Conservation (phyloP, 306 rosid genomes). For the Fragaria iinumae region DNA sequence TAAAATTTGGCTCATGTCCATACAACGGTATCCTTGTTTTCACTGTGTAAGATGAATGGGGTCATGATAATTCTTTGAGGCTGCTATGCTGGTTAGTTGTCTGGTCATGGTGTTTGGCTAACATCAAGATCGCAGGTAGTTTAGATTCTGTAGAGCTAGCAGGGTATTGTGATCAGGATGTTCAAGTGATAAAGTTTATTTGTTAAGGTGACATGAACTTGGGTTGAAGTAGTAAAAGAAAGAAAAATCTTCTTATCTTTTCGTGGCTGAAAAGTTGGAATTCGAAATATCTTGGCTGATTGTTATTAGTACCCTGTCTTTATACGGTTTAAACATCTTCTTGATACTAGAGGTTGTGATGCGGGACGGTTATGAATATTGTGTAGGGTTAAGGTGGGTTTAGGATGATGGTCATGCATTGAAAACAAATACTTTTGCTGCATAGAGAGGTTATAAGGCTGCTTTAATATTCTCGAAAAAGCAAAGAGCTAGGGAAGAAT, state of each 20-base stretch:
- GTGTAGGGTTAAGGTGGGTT: not conserved
- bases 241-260: not conserved
- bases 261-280: not conserved
- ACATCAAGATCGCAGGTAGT: not conserved
- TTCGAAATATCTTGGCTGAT: not conserved
- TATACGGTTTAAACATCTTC: not conserved
- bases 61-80: not conserved
- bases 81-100: constrained; percentile 1
- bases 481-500: too few relatives aligned
- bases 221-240: not conserved
- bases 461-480: not conserved
- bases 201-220: constrained; percentile 1
- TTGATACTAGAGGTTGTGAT: not conserved
- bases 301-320: not conserved
- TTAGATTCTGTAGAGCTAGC: not conserved
- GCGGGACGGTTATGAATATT: not conserved
- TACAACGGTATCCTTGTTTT: not conserved
- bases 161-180: too few relatives aligned
- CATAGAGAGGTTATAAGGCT: not conserved
- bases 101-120: not conserved
- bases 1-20: not conserved
- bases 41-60: not conserved
- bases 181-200: not conserved
- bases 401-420: not conserved
- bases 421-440: not conserved